Conservation (phyloP, 192 early-diverging fungal genomes). For the Coemansia reversa region DNA sequence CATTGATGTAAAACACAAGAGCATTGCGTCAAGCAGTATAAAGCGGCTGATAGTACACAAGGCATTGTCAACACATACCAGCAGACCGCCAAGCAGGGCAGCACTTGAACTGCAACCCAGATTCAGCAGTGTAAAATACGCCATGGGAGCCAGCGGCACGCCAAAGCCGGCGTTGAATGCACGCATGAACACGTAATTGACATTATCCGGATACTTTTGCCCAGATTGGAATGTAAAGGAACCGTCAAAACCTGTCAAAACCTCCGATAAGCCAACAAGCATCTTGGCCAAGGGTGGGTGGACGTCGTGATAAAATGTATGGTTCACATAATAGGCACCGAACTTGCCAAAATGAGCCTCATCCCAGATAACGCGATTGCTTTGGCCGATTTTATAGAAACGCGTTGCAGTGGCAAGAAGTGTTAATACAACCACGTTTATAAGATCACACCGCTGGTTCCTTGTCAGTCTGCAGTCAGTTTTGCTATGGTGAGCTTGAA, state of each 20-base stretch:
- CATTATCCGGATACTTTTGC: conserved; percentile 68
- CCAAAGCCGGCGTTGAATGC: conserved; percentile 87
- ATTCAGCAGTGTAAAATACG: conserved; percentile 82
- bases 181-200: conserved; percentile 89
- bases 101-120: conserved; percentile 68
- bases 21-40: conserved; percentile 93
- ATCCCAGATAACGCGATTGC: conserved; percentile 67
- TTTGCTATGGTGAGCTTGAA: background rate
- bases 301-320: conserved; percentile 96
- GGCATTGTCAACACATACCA: conserved; percentile 74
- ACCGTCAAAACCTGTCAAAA: conserved; percentile 83
- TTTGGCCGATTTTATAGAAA: conserved; percentile 34
- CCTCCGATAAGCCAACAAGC: conserved; percentile 82
- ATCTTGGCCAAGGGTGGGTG: conserved; percentile 99
- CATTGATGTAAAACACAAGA: conserved; percentile 82
- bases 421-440: conserved; percentile 17
- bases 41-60: conserved; percentile 78
- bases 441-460: background rate
- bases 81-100: conserved; percentile 69
- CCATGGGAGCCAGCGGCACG: conserved; percentile 80
- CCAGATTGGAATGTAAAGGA: conserved; percentile 83
- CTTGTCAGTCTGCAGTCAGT: background rate
- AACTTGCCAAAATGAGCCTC: conserved; percentile 77
- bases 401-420: conserved; percentile 28
- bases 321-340: conserved; percentile 89